Evolutionary conservation across 108 stramenopile species (phyloP).

Genomic region (Poteriospumella lacustris): DNA sequence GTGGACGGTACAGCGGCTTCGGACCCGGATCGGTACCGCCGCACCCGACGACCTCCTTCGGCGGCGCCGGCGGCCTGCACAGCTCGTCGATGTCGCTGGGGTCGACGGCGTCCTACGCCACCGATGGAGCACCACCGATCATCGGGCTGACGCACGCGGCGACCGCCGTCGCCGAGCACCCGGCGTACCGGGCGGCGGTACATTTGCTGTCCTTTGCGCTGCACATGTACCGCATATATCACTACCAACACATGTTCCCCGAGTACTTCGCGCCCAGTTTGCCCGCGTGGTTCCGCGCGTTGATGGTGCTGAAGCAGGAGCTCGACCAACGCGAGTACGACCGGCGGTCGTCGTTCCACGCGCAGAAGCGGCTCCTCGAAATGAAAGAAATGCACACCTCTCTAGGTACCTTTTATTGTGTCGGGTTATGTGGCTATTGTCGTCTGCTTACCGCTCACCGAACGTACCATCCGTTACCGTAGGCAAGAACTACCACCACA

Average conservation of each 20-base stretch:
- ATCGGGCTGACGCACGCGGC: not conserved
- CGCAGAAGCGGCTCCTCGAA: not conserved
- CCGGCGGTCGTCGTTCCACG: not conserved
- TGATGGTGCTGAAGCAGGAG: not conserved
- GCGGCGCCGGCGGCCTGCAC: no score
- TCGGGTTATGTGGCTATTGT: no score
- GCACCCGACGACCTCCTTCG: no score
- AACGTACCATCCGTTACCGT: not conserved
- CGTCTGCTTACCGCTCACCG: no score
- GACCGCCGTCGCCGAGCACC: not conserved
- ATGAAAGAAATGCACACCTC: not conserved
- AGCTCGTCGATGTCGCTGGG: no score
- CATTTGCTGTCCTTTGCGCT: not conserved
- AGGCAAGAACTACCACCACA: not conserved
- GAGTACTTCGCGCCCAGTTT: constrained; percentile 8
- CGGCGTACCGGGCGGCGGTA: not conserved
- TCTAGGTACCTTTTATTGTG: no score
- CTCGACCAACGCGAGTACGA: no score
- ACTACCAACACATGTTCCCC: not conserved
- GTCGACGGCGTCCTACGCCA: no score
- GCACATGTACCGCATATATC: not conserved
- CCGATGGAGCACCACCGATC: no score
- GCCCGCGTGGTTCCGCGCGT: not conserved
- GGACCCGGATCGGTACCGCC: no score
- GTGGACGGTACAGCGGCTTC: no score